Evolutionary conservation across 176 grass and related monocot genomes (phyloP).

Genomic region (Zea mays): Zm-B73-REFERENCE-NAM-5.0 NC_050100.1:67067001-67067500

Average conservation of each 20-base stretch:
- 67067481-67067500: not conserved
- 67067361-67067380: constrained; percentile 70
- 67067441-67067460: constrained; percentile 17
- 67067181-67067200: constrained; percentile 68
- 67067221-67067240: constrained; percentile 43
- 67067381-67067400: constrained; percentile 80
- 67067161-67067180: constrained; percentile 63
- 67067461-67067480: not conserved
- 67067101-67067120: not conserved
- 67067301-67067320: constrained; percentile 48
- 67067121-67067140: not conserved
- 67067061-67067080: not conserved
- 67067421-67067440: constrained; percentile 50
- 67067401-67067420: constrained; percentile 67
- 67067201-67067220: constrained; percentile 36
- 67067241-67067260: constrained; percentile 29
- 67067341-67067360: constrained; percentile 45
- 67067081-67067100: not conserved
- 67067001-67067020: not conserved
- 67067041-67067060: not conserved
- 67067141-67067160: constrained; percentile 48
- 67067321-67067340: constrained; percentile 33
- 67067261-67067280: constrained; percentile 28
- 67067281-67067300: constrained; percentile 14
- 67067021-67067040: not conserved